Conservation (phyloP, 331 rosid genomes). For the Quercus lobata region DNA sequence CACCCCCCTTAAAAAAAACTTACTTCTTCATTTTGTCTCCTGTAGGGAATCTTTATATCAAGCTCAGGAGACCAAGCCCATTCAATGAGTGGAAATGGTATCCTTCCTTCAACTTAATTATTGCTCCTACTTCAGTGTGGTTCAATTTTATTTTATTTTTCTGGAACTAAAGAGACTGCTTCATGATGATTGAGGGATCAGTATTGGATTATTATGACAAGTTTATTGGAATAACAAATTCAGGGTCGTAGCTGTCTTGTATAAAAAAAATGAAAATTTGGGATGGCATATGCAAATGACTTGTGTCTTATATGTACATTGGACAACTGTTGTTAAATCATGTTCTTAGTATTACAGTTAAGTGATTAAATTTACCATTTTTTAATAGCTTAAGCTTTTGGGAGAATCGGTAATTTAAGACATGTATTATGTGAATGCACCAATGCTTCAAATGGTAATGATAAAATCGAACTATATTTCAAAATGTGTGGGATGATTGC, state of each 20-base stretch:
- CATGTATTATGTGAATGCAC: not conserved
- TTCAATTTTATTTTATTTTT: slow-evolving; percentile 17
- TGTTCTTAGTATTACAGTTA: too few relatives aligned
- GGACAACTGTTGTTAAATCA: not conserved
- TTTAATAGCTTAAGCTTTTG: too few relatives aligned
- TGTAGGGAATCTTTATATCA: slow-evolving; percentile 93
- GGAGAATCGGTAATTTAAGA: too few relatives aligned
- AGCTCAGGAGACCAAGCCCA: slow-evolving; percentile 88
- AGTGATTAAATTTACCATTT: too few relatives aligned
- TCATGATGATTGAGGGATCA: slow-evolving; percentile 3
- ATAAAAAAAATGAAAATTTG: not conserved
- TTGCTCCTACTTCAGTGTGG: slow-evolving; percentile 18
- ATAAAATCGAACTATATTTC: not conserved
- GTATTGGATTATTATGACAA: not conserved
- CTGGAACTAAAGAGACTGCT: slow-evolving; percentile 10
- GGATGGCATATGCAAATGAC: not conserved
- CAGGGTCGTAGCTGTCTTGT: not conserved
- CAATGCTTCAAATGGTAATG: not conserved
- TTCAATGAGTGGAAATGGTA: slow-evolving; percentile 97
- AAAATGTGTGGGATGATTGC: not conserved
- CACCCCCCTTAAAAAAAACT: not conserved
- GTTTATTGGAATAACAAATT: slow-evolving; percentile 1
- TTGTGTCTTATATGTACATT: not conserved
- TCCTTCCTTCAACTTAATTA: slow-evolving; percentile 19
- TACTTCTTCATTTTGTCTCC: slow-evolving; percentile 11